A percentile compares a stretch with the other conserved stretches of the same genome.
phyloP scores from a whole-genome alignment of 805 yeast genomes.

The Pichia occidentalis region DNA sequence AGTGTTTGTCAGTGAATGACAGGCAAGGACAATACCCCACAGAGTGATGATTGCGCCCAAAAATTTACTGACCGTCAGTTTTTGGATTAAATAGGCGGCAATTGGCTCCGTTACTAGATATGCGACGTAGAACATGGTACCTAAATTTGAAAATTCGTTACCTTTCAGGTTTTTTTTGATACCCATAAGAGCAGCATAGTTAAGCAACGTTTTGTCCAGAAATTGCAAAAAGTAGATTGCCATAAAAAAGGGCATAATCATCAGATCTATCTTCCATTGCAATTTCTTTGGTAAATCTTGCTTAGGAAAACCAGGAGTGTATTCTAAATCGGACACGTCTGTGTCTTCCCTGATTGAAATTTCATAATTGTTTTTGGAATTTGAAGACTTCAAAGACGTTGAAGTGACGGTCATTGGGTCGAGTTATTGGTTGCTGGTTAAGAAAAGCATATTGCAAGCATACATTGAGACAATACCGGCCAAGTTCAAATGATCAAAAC shows the following conservation, averaged over 20 bases:
- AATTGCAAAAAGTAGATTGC: constrained; percentile 9
- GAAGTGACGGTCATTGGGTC: no score
- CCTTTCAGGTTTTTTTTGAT: constrained; percentile 4
- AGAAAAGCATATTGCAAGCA: no score
- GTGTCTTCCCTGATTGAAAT: no score
- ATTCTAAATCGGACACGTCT: no score
- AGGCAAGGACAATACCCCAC: constrained; percentile 32
- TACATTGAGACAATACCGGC: no score
- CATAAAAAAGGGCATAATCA: constrained; percentile 12
- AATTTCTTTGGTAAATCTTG: constrained; percentile 5
- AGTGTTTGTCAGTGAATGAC: constrained; percentile 38
- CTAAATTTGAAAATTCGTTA: constrained; percentile 18
- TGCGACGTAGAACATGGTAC: constrained; percentile 41
- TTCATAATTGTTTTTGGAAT: no score
- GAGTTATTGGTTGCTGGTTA: no score
- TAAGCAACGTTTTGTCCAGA: no score
- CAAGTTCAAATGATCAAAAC: no score
- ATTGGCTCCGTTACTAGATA: constrained; percentile 43
- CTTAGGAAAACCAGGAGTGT: no score
- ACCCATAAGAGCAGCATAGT: neutral
- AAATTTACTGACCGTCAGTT: constrained; percentile 28
- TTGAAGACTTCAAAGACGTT: no score
- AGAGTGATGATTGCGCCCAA: constrained; percentile 24
- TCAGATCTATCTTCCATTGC: constrained; percentile 12
- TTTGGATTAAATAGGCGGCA: constrained; percentile 34